Conservation (phyloP, 768 basidiomycete species). For the Amanita fuliginea region DNA sequence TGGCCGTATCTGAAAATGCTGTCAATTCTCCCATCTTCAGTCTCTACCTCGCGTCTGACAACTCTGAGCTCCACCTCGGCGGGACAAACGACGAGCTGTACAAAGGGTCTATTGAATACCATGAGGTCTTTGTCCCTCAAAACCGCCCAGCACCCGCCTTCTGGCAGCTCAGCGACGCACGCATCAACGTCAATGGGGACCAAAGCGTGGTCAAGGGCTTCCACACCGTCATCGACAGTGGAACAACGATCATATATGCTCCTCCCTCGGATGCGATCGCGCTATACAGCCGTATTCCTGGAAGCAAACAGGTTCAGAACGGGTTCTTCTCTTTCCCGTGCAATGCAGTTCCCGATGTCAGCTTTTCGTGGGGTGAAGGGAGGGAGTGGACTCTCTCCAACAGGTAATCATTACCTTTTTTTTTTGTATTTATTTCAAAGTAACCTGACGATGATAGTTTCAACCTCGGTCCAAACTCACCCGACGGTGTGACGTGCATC, state of each 20-base stretch:
- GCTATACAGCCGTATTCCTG: background rate
- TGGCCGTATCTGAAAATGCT: background rate
- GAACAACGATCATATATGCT: conserved; percentile 1
- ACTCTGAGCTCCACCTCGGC: conserved; percentile 1
- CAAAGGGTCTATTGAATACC: background rate
- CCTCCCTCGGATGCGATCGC: background rate
- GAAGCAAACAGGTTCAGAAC: background rate
- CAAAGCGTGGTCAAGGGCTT: background rate
- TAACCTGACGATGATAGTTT: background rate
- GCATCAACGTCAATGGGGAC: background rate
- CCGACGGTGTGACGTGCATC: background rate
- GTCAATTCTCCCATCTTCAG: background rate
- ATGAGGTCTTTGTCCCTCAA: background rate
- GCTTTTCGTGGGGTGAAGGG: conserved; percentile 4
- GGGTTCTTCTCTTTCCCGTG: conserved; percentile 2
- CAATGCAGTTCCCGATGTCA: background rate
- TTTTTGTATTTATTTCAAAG: too few relatives aligned
- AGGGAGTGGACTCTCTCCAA: background rate
- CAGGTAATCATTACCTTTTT: background rate
- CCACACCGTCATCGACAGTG: conserved; percentile 1
- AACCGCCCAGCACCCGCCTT: background rate
- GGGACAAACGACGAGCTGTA: background rate
- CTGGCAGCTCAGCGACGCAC: conserved; percentile 1
- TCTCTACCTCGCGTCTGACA: background rate
- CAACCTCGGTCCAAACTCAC: background rate